phyloP scores from a whole-genome alignment of 208 protist species.

The Baffinella frigidus region DNA sequence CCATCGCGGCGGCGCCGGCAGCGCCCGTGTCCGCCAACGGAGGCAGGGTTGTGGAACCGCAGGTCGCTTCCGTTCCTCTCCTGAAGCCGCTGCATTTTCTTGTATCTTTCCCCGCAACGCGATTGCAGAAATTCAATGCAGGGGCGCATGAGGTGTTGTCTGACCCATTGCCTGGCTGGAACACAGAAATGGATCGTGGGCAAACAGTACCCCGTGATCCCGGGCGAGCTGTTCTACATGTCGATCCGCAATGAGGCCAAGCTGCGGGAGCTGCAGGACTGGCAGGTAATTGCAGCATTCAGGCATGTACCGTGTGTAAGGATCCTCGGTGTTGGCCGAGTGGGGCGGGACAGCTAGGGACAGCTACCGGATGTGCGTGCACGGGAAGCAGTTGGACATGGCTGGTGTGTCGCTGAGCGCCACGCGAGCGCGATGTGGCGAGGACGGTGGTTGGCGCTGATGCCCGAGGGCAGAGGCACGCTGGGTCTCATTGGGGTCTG shows the following conservation, averaged over 20 bases:
- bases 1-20: too few species aligned
- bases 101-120: background rate
- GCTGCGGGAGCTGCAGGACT: background rate
- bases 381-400: too few species aligned
- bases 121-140: background rate
- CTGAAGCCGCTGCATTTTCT: background rate
- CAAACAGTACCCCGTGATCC: constrained; percentile 18
- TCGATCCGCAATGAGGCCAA: constrained; percentile 3
- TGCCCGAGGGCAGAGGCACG: too few species aligned
- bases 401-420: too few species aligned
- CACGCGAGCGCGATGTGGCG: too few species aligned
- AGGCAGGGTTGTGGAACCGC: background rate
- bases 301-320: too few species aligned
- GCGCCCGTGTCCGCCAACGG: too few species aligned
- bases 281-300: too few species aligned
- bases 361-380: background rate
- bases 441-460: too few species aligned
- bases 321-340: too few species aligned
- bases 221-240: constrained; percentile 12
- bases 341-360: too few species aligned
- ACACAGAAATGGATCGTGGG: constrained; percentile 36
- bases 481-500: too few species aligned
- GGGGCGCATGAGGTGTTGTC: background rate
- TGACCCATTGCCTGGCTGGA: background rate
- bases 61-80: background rate